Evolutionary conservation across 495 filamentous ascomycete genomes (phyloP), one percentile per base, ranked within the genome.

Genomic region (Gamarada debralockiae): DNA sequence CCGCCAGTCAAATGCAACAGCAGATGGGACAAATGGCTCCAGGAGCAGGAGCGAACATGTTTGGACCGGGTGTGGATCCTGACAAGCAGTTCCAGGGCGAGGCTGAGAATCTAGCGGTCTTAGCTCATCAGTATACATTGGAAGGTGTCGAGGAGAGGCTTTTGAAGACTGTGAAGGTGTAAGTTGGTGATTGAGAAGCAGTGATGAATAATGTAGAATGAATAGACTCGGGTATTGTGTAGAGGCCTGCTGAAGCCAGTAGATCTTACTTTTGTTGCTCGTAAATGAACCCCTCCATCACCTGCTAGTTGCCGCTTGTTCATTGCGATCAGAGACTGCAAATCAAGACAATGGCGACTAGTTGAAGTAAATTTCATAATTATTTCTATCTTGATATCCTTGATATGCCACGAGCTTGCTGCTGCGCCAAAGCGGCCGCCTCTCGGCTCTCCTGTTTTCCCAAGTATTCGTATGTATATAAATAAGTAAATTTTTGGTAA

Each of bases 21-120:
- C 93, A 97, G 64, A 95, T 97, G 92, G 80, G 78, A 3, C 80
- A 85, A 60, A 86, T 90, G 75, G 89, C 83, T 50, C 86, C 88
- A 21, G 61, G 57, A 21, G 78, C 72, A 43, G 81, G 76, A 41
- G 75, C 74, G 29, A 82, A 85, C 53, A 89, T 92, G 73, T 64
- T 64, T 52, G 89, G 88, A 31, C 92, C 93, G 0, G 90, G 92
- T n/a, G 85, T 92, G 50, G 95, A 98, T 61, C 90, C 92, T 9
- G 84, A 96, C 64, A 98, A 98, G 74, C 73, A 95, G 65, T 97
- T 96, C 66, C 72, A 81, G 64, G 88, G 70, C 50, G 93, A 97
- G 70, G 90, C 86, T 0, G 95, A 98, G 76, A 97, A 98, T 65
- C 66, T 97, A 43, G 93, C 96, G 50, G 93, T 98, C 14, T 76